Evolutionary conservation across 148 eudicot species (phyloP).

Genomic region (Arctostaphylos glauca): DNA sequence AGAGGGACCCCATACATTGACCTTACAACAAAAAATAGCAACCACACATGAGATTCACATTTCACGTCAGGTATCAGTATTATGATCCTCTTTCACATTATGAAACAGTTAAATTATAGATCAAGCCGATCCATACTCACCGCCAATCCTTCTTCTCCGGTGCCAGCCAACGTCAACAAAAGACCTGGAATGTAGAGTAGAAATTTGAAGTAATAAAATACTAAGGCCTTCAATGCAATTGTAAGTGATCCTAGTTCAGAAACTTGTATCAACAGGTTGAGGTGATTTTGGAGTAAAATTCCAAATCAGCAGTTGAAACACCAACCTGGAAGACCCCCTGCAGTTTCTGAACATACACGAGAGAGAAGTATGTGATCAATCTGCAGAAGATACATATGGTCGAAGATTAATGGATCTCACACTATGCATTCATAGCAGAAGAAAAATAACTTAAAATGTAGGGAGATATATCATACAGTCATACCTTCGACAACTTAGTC

Average conservation of each 20-base stretch:
- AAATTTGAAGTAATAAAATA: background rate
- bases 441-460: conserved; percentile 1
- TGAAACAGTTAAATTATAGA: background rate
- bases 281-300: background rate
- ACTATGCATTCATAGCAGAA: conserved; percentile 2
- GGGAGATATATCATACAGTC: background rate
- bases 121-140: conserved; percentile 46
- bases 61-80: background rate
- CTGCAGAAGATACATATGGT: conserved; percentile 34
- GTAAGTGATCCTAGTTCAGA: background rate
- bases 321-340: conserved; percentile 95
- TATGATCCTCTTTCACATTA: background rate
- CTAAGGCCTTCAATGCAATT: background rate
- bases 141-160: conserved; percentile 83
- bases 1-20: conserved; percentile 88
- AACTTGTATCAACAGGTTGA: background rate
- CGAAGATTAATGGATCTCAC: background rate
- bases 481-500: conserved; percentile 90
- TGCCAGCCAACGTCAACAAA: conserved; percentile 85
- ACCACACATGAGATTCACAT: background rate
- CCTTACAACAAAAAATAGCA: conserved; percentile 49
- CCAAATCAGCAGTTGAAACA: conserved; percentile 1
- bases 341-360: conserved; percentile 94
- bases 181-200: conserved; percentile 52
- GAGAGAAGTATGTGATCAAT: conserved; percentile 97